Evolutionary conservation across 352 stramenopile species (phyloP).

Genomic region (Peronospora destructor): DNA sequence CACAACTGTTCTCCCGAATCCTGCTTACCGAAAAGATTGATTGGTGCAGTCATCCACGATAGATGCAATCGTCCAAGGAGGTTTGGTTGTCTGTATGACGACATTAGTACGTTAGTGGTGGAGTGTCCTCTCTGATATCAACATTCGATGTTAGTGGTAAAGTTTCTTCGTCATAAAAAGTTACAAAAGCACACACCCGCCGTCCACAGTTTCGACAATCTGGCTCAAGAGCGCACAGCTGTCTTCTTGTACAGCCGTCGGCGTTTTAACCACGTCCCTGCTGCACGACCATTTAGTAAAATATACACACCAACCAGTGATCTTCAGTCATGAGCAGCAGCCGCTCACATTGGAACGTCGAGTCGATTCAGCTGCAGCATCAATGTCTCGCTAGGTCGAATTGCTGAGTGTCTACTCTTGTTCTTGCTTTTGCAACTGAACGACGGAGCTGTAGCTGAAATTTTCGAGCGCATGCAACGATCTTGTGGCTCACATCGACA

Average conservation of each 20-base stretch:
- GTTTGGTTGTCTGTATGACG: no score
- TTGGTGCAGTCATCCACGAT: no score
- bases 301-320: not conserved
- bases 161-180: not conserved
- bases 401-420: not conserved
- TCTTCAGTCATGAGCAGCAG: not conserved
- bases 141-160: not conserved
- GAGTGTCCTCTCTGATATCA: no score
- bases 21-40: no score
- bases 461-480: not conserved
- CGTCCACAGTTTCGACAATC: conserved; percentile 11
- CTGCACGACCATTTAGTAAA: not conserved
- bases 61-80: no score
- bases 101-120: no score
- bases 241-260: conserved; percentile 7
- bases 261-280: conserved; percentile 4
- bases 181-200: conserved; percentile 1
- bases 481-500: conserved; percentile 8
- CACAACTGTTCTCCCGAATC: no score
- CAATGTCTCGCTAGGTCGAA: not conserved
- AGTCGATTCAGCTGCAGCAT: conserved; percentile 10
- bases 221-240: conserved; percentile 11
- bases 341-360: conserved; percentile 18
- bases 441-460: not conserved
- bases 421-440: not conserved